Evolutionary conservation across 2,329 filamentous ascomycete species (phyloP).

Genomic region (Sclerotinia sclerotiorum): DNA sequence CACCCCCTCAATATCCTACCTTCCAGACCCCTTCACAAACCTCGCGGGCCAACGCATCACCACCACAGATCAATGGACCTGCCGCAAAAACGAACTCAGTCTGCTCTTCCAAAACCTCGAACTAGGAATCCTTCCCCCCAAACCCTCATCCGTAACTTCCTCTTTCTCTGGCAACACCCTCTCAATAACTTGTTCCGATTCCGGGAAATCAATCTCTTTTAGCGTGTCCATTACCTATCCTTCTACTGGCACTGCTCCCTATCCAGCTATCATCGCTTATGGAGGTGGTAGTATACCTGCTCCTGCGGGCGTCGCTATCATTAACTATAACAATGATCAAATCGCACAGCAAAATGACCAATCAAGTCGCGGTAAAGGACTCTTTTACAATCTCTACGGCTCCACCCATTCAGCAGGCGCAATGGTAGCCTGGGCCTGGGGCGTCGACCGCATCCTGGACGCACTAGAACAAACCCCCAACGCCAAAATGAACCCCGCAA

Average conservation of each 20-base stretch:
- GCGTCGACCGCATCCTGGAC: constrained; percentile 59
- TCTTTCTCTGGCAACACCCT: constrained; percentile 46
- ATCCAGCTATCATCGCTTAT: constrained; percentile 58
- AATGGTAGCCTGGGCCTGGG: constrained; percentile 63
- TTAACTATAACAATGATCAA: constrained; percentile 59
- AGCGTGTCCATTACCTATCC: constrained; percentile 46
- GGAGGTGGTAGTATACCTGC: constrained; percentile 56
- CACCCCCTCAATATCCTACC: constrained; percentile 46
- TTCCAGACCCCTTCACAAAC: constrained; percentile 37
- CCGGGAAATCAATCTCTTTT: constrained; percentile 49
- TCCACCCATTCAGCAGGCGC: constrained; percentile 55
- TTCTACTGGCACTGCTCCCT: constrained; percentile 46
- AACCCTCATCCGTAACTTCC: constrained; percentile 49
- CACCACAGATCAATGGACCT: constrained; percentile 49
- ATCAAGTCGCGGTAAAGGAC: constrained; percentile 51
- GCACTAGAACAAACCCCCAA: constrained; percentile 52
- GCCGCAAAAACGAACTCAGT: constrained; percentile 51
- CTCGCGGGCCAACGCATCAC: constrained; percentile 46
- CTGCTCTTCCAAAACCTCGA: constrained; percentile 52
- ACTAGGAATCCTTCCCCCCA: constrained; percentile 49
- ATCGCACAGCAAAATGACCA: constrained; percentile 52
- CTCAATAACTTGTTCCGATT: constrained; percentile 48
- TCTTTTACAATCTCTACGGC: constrained; percentile 61
- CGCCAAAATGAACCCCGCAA: constrained; percentile 48
- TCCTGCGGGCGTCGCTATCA: constrained; percentile 53